Percentiles rank a stretch among this genome's conserved stretches.
Evolutionary conservation across 139 green algal species (phyloP).

Genomic region (Chlamydomonas schloesseri): DNA sequence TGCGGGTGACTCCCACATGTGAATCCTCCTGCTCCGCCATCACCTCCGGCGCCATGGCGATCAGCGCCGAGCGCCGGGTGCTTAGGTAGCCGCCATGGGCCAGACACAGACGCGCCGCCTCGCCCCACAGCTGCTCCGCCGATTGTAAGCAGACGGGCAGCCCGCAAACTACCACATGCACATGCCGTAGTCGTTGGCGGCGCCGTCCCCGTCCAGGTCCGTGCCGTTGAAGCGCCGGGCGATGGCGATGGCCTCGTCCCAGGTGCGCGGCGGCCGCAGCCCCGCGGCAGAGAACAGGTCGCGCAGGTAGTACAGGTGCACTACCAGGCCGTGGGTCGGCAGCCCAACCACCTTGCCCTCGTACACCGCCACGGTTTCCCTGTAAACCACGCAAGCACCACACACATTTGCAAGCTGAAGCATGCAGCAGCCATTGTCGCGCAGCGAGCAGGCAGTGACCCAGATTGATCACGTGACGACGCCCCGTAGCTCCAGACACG

Average conservation of each 20-base stretch:
- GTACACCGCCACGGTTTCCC: too few relatives aligned
- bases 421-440: too few relatives aligned
- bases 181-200: not conserved
- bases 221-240: not conserved
- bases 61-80: not conserved
- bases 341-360: too few relatives aligned
- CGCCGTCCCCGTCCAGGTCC: not conserved
- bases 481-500: too few relatives aligned
- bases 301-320: not conserved
- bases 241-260: not conserved
- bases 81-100: constrained; percentile 7
- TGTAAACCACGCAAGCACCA: too few relatives aligned
- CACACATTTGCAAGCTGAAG: too few relatives aligned
- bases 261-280: constrained; percentile 11
- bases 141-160: too few relatives aligned
- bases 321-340: too few relatives aligned
- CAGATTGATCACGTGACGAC: too few relatives aligned
- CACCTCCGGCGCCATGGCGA: not conserved
- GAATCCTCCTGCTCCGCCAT: too few relatives aligned
- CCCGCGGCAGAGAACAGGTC: not conserved
- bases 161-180: not conserved
- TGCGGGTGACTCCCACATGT: too few relatives aligned
- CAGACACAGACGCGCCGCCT: constrained; percentile 1
- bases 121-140: not conserved
- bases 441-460: too few relatives aligned